Evolutionary conservation across 192 early-diverging fungal genomes (phyloP), one percentile per base, ranked within the genome.

Genomic region (Dimargaris cristalligena): DNA sequence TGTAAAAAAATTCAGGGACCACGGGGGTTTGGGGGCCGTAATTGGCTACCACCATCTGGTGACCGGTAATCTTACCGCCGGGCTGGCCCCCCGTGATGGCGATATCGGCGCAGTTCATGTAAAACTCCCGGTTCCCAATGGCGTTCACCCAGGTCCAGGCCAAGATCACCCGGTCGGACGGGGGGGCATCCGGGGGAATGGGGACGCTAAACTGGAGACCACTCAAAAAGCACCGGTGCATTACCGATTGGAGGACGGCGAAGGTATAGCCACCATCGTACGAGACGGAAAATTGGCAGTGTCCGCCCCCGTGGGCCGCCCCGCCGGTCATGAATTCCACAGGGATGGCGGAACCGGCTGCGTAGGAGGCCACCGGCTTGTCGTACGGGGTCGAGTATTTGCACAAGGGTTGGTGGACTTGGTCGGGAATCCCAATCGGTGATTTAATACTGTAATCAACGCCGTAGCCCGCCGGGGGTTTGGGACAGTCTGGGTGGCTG

Each of bases 141-240:
- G 83, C 82, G 52, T 82, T 82, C 48, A 82, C 81, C 86, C 86
- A 88, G 16, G 76, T 64, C 82, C 84, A 86, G 9, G 74, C 74
- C 30, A 82, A 76, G 3, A 74, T 45, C 4, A 64, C 75, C 3
- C 52, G 61, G 45, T 73, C 66, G 0, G 72, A 31, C 13, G 65
- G 54, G 1, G 78, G 75, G 2, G 73, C 56, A 30, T 50, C 35
- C 9, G 52, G 16, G 0, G 78, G 78, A n/a, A 69, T 69, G 34
- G 62, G 64, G 63, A 76, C 31, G 63, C 70, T 54, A 73, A 67
- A 44, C 35, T 58, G 20, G 59, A 63, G 45, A 1, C 59, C 61
- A 32, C 56, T 55, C 30, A 58, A 59, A 58, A 81, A 64, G 52
- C 73, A 76, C 57, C 75, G 52, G 34, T 70, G 33, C n/a, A 78